phyloP scores from a whole-genome alignment of 371 early-diverging fungal species.

The Mortierella sp. region DNA sequence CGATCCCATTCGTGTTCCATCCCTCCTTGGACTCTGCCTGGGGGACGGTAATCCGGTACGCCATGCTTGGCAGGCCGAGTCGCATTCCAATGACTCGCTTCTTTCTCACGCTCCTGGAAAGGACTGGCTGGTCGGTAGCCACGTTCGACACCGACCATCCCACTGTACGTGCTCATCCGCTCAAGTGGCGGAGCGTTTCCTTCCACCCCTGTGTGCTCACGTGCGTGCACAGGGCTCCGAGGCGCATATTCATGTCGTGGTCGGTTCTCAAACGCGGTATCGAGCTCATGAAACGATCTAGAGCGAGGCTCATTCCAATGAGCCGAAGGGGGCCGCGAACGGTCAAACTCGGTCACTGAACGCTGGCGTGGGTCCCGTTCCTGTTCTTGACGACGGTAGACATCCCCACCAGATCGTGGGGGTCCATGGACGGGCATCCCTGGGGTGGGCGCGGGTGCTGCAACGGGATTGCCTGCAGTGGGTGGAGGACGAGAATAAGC shows the following conservation, averaged over 20 bases:
- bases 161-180: not conserved
- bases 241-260: constrained; percentile 10
- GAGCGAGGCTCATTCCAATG: constrained; percentile 40
- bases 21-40: no score
- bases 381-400: constrained; percentile 15
- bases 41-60: not conserved
- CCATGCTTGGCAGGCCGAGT: constrained; percentile 12
- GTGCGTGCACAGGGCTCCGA: constrained; percentile 15
- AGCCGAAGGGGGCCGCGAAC: constrained; percentile 9
- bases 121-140: not conserved
- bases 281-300: constrained; percentile 32
- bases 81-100: not conserved
- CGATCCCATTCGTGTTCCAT: no score
- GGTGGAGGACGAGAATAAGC: constrained; percentile 12
- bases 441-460: no score
- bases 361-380: constrained; percentile 30
- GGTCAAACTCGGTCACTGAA: constrained; percentile 34
- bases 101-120: not conserved
- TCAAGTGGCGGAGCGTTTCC: not conserved
- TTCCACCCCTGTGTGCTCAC: constrained; percentile 1
- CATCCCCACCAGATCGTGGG: constrained; percentile 1
- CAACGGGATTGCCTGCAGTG: not conserved
- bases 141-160: not conserved
- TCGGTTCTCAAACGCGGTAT: constrained; percentile 2
- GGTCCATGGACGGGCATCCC: no score